Evolutionary conservation across 495 filamentous ascomycete species (phyloP).

Genomic region (Aspergillus hancockii): DNA sequence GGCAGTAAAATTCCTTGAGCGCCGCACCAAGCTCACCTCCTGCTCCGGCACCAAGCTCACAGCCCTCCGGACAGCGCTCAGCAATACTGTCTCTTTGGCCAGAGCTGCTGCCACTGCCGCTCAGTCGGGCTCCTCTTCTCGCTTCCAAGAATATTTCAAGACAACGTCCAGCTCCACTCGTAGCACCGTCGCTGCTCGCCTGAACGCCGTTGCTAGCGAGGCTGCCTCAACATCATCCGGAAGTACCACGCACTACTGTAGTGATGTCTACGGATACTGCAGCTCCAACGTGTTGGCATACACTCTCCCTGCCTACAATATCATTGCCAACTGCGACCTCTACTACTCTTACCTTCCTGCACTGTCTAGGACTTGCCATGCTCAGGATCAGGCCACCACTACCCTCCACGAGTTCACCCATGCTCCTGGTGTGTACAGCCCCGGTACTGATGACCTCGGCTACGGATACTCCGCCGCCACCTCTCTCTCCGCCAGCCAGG

Average conservation of each 20-base stretch:
- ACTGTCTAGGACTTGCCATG: slow-evolving; percentile 49
- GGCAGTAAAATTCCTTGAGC: slow-evolving; percentile 43
- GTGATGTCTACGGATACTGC: slow-evolving; percentile 52
- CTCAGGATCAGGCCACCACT: slow-evolving; percentile 61
- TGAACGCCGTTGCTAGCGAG: slow-evolving; percentile 52
- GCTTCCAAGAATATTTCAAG: slow-evolving; percentile 65
- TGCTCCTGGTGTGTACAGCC: slow-evolving; percentile 53
- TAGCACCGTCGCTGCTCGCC: slow-evolving; percentile 51
- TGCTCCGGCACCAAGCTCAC: slow-evolving; percentile 46
- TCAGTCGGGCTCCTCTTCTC: slow-evolving; percentile 44
- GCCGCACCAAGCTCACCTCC: slow-evolving; percentile 52
- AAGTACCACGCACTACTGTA: slow-evolving; percentile 52
- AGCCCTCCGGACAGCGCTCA: slow-evolving; percentile 46
- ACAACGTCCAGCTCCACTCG: slow-evolving; percentile 45
- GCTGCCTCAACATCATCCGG: slow-evolving; percentile 45
- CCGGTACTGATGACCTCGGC: slow-evolving; percentile 57
- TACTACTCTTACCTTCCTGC: slow-evolving; percentile 53
- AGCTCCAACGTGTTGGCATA: slow-evolving; percentile 55
- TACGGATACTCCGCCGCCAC: slow-evolving; percentile 59
- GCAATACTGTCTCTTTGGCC: slow-evolving; percentile 52
- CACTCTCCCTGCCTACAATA: slow-evolving; percentile 51
- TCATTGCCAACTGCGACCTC: slow-evolving; percentile 58
- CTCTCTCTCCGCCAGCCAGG: slow-evolving; percentile 41
- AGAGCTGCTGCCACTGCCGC: slow-evolving; percentile 56
- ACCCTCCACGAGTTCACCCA: slow-evolving; percentile 66